Evolutionary conservation across 768 basidiomycete genomes (phyloP).

Genomic region (Boletus sp.): DNA sequence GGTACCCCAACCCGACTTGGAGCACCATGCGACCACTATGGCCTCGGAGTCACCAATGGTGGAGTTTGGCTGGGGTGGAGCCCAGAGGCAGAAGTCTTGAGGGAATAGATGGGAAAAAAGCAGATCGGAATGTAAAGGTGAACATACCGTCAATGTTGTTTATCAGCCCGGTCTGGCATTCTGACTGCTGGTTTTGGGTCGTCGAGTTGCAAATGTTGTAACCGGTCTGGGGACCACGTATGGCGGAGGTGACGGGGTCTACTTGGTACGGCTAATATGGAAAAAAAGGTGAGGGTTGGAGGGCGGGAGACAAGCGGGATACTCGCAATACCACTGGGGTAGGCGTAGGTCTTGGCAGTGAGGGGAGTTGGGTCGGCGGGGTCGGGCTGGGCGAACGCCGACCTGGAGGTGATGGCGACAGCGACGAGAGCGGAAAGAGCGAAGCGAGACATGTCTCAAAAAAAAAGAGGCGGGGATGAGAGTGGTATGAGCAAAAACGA

Average conservation of each 20-base stretch:
- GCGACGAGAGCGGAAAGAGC: constrained; percentile 41
- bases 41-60: constrained; percentile 66
- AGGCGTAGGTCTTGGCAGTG: constrained; percentile 41
- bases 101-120: constrained; percentile 23
- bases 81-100: constrained; percentile 72
- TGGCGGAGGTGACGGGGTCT: constrained; percentile 37
- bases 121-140: neutral
- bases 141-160: constrained; percentile 47
- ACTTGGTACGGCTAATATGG: constrained; percentile 48
- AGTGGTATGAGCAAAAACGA: neutral
- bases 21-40: constrained; percentile 71
- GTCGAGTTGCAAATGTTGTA: constrained; percentile 70
- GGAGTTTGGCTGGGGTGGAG: constrained; percentile 44
- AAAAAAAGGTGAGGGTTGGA: neutral
- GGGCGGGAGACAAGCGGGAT: neutral
- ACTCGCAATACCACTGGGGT: constrained; percentile 43
- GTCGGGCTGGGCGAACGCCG: constrained; percentile 29
- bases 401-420: constrained; percentile 29
- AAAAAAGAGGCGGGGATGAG: neutral
- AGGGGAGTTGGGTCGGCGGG: constrained; percentile 49
- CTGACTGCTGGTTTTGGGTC: constrained; percentile 56
- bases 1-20: constrained; percentile 59
- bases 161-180: constrained; percentile 66
- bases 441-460: constrained; percentile 45
- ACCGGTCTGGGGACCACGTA: constrained; percentile 58